These are phyloP conservation scores for Gaeumannomyces tritici DNA, from an alignment of 2,329 filamentous ascomycete genomes.

Conservation along the genomic window DNA sequence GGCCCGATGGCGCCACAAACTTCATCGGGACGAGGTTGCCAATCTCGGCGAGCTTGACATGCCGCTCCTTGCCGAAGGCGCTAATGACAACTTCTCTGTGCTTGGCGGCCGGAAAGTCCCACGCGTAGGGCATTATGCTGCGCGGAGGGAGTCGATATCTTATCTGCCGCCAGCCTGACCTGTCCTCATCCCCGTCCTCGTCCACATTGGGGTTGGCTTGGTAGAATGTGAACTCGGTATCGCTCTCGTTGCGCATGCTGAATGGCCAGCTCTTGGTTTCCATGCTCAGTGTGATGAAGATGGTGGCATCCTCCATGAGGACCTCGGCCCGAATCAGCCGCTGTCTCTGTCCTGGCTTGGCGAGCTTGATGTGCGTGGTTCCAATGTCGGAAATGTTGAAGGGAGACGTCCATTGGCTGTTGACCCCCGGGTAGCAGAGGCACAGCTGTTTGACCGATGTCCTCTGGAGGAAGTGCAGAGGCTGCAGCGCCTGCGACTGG, in stretches of 20 bases:
- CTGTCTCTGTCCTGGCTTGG: constrained; percentile 82
- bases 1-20: constrained; percentile 56
- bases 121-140: constrained; percentile 99
- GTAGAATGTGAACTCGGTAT: constrained; percentile 93
- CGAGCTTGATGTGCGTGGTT: constrained; percentile 85
- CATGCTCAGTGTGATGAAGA: constrained; percentile 83
- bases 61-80: constrained; percentile 70
- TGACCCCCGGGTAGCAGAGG: constrained; percentile 84
- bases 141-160: constrained; percentile 84
- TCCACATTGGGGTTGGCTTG: constrained; percentile 90
- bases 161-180: constrained; percentile 84
- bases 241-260: constrained; percentile 97
- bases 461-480: constrained; percentile 83
- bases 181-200: constrained; percentile 76
- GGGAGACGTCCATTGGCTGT: constrained; percentile 95
- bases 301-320: constrained; percentile 83
- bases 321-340: constrained; percentile 80
- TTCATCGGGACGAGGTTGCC: constrained; percentile 95
- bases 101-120: constrained; percentile 98
- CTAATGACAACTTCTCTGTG: constrained; percentile 84
- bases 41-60: constrained; percentile 93
- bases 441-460: constrained; percentile 79
- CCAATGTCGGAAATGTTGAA: constrained; percentile 97
- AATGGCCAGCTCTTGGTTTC: constrained; percentile 97
- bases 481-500: constrained; percentile 68